Percentiles rank a stretch among this genome's conserved stretches.
Conservation (phyloP, 2,329 filamentous ascomycete species). For the Dactylellina leptospora region DNA sequence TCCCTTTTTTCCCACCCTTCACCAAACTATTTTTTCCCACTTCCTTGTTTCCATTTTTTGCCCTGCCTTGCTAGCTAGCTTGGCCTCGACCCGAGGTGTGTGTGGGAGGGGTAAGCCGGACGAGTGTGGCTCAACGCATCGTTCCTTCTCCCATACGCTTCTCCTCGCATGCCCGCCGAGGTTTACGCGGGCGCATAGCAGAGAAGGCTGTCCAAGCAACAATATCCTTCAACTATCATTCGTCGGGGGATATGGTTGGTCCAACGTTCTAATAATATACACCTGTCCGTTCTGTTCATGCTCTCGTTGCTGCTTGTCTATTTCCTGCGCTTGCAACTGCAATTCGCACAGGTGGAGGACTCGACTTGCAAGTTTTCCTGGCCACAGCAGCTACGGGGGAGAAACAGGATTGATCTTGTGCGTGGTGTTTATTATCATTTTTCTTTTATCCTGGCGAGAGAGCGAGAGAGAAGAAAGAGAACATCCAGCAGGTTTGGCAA, state of each 20-base stretch:
- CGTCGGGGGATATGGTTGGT: constrained; percentile 50
- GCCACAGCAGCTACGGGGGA: neutral
- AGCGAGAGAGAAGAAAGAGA: constrained; percentile 2
- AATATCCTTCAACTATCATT: constrained; percentile 34
- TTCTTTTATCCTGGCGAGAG: neutral
- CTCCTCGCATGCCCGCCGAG: too few species aligned
- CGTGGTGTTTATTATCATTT: neutral
- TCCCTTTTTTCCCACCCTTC: constrained; percentile 17
- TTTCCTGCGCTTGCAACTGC: constrained; percentile 11
- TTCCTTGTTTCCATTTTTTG: constrained; percentile 50
- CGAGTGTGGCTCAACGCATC: constrained; percentile 39
- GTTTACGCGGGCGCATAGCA: constrained; percentile 51
- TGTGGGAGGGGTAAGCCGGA: constrained; percentile 41
- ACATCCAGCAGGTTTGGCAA: neutral
- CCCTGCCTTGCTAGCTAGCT: constrained; percentile 18
- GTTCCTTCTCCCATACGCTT: neutral
- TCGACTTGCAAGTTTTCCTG: neutral
- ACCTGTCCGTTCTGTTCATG: constrained; percentile 5
- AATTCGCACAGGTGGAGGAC: constrained; percentile 5
- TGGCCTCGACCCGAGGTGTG: constrained; percentile 26
- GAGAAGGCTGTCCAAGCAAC: constrained; percentile 13
- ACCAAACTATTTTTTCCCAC: constrained; percentile 28
- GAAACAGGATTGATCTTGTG: neutral
- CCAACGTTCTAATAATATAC: constrained; percentile 50
- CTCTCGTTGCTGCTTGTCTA: constrained; percentile 3